A percentile compares a stretch with the other conserved stretches of the same genome.
phyloP scores from a whole-genome alignment of 108 stramenopile species.

The Aureococcus anophagefferens region DNA sequence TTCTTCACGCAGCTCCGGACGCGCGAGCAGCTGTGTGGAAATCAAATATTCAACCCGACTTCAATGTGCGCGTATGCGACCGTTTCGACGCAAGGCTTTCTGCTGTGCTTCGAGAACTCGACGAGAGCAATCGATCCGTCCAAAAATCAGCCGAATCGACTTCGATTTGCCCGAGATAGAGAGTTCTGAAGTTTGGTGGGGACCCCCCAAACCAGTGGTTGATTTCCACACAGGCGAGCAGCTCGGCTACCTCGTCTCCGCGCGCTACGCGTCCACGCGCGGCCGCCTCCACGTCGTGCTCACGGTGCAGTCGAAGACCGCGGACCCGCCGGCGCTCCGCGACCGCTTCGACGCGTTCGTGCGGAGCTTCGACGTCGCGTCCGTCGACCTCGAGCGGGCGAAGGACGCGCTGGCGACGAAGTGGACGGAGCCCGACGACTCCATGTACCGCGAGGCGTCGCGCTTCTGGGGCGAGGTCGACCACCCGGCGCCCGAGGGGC shows the following conservation, averaged over 20 bases:
- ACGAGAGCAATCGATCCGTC: too few relatives aligned
- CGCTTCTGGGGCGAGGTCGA: background rate
- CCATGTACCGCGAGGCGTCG: background rate
- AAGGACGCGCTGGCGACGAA: background rate
- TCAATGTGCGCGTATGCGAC: too few relatives aligned
- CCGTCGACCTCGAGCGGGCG: background rate
- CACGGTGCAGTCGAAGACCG: background rate
- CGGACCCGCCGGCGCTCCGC: background rate
- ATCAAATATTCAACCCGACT: too few relatives aligned
- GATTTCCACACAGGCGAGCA: conserved; percentile 51
- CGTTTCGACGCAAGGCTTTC: too few relatives aligned
- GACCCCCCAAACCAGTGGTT: too few relatives aligned
- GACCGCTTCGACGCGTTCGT: background rate
- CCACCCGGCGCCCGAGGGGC: background rate
- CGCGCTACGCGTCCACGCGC: background rate
- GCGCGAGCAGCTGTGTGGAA: conserved; percentile 46
- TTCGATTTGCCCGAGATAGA: too few relatives aligned
- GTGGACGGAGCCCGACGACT: background rate
- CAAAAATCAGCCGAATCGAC: too few relatives aligned
- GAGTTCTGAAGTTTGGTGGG: too few relatives aligned
- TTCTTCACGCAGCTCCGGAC: conserved; percentile 49
- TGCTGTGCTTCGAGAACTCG: too few relatives aligned
- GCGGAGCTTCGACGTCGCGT: background rate
- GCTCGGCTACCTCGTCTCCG: conserved; percentile 43
- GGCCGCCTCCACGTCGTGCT: background rate